Base-by-base conservation (phyloP, 768 basidiomycete genomes). In the Podaxis sp. region DNA sequence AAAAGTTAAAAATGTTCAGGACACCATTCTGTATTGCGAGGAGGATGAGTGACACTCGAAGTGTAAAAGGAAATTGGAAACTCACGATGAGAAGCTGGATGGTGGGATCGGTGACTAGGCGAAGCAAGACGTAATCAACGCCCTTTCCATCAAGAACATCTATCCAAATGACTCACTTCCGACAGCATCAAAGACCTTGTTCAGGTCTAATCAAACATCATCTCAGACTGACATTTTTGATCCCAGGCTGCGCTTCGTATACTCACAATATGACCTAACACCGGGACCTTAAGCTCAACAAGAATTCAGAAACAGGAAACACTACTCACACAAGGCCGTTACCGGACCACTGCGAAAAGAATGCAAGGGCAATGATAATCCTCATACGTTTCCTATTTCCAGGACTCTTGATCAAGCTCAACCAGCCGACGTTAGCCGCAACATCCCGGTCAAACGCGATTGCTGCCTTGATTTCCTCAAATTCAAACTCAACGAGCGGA, bases 391-490 rank as follows among this genome's bases (percentile, higher is more conserved):
- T 77, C 49, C 79, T 73, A 72, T 88, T 88, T 8, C 85, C 87
- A 4, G 72, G 73, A 11, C 75, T 82, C 69, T 73, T 80, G 70
- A 86, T 69, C 52, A 85, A 73, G 46, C 72, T 75, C 36, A 66
- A 44, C 81, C 80, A 87, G 22, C 80, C 80, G 19, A 82, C 72
- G 40, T 77, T 75, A 9, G 74, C 63, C 26, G 77, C 75, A n/a
- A 78, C 73, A 39, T 75, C 75, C 52, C 75, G 75, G 68, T 79
- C 80, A 49, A 82, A 74, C 3, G 72, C 74, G 60, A 85, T 76
- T 5, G 85, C 85, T 26, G 83, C 79, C 69, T 84, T 86, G 75
- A 89, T 89, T 72, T 88, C 87, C 65, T 83, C 79, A 65, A 84
- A 87, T 69, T 87, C 85, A 68, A 82, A 86, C 65, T 82, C 76